Conservation (phyloP, 2,329 filamentous ascomycete genomes). For the Trichoderma sp. region DNA sequence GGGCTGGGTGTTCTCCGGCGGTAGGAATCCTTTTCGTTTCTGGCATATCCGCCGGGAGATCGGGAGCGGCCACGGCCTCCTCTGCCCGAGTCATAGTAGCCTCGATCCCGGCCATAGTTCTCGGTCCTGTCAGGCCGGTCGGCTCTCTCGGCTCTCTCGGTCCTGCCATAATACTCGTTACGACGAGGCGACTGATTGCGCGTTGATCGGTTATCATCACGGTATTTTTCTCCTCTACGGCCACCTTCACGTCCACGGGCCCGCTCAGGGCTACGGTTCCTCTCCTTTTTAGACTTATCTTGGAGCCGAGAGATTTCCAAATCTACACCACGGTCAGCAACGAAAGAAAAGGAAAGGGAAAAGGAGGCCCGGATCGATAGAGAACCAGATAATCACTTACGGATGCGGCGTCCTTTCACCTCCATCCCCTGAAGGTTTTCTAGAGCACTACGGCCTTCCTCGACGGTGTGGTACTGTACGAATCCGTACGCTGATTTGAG, state of each 20-base stretch:
- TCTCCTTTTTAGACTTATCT: conserved; percentile 65
- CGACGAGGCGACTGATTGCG: conserved; percentile 58
- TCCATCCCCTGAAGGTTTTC: conserved; percentile 74
- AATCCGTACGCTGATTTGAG: conserved; percentile 97
- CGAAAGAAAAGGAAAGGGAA: not conserved
- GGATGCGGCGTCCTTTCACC: conserved; percentile 86
- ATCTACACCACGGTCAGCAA: conserved; percentile 52
- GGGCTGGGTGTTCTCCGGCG: conserved; percentile 71
- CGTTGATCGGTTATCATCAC: conserved; percentile 63
- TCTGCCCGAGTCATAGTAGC: conserved; percentile 39
- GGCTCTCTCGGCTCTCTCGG: conserved; percentile 33
- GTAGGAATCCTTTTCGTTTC: conserved; percentile 51
- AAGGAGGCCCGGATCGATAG: not conserved
- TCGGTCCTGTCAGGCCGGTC: conserved; percentile 46
- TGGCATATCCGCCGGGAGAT: conserved; percentile 52
- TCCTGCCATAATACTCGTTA: conserved; percentile 51
- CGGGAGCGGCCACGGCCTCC: conserved; percentile 62
- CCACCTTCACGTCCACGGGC: conserved; percentile 40
- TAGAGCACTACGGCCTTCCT: conserved; percentile 72
- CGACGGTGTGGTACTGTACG: conserved; percentile 80
- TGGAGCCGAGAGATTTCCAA: conserved; percentile 88
- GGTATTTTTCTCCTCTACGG: conserved; percentile 45
- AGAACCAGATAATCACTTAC: conserved; percentile 54
- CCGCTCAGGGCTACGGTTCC: conserved; percentile 60
- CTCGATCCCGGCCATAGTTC: conserved; percentile 50